Evolutionary conservation across 441 rosid species (phyloP).

Genomic region (Daphne laureola): DNA sequence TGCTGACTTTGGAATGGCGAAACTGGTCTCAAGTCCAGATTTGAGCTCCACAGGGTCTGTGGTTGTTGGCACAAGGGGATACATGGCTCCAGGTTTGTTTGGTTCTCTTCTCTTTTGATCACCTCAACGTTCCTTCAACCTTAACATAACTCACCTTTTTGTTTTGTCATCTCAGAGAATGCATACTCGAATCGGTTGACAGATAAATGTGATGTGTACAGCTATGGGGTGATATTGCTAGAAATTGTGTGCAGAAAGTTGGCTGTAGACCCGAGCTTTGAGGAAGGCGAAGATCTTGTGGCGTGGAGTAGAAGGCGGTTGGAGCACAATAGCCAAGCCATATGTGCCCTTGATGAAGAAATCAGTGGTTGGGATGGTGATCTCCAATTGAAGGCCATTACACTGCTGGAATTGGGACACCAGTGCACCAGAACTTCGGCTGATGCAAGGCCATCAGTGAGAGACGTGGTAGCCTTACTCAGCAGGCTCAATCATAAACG

Average conservation of each 20-base stretch:
- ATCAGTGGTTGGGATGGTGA: conserved; percentile 22
- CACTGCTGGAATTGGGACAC: conserved; percentile 26
- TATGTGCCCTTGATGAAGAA: conserved; percentile 25
- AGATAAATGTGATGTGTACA: conserved; percentile 26
- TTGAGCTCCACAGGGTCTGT: conserved; percentile 29
- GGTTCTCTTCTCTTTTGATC: neutral
- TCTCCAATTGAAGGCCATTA: conserved; percentile 25
- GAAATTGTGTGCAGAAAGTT: conserved; percentile 28
- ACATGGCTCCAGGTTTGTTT: conserved; percentile 49
- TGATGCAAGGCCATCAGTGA: conserved; percentile 31
- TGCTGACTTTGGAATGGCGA: conserved; percentile 40
- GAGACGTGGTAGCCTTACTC: conserved; percentile 24
- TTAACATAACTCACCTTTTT: neutral
- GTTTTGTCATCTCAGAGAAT: conserved; percentile 20
- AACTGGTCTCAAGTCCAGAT: conserved; percentile 23
- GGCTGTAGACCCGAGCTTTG: conserved; percentile 26
- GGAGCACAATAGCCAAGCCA: conserved; percentile 19
- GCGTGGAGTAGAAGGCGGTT: conserved; percentile 20
- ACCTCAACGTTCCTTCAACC: no score
- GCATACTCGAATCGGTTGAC: conserved; percentile 21
- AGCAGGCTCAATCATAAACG: conserved; percentile 20
- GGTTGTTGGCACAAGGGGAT: conserved; percentile 39
- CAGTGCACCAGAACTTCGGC: conserved; percentile 24
- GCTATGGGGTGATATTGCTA: conserved; percentile 25
- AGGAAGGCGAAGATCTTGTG: conserved; percentile 23